phyloP scores from a whole-genome alignment of 805 yeast species.

The Grigorovia jiainica region DNA sequence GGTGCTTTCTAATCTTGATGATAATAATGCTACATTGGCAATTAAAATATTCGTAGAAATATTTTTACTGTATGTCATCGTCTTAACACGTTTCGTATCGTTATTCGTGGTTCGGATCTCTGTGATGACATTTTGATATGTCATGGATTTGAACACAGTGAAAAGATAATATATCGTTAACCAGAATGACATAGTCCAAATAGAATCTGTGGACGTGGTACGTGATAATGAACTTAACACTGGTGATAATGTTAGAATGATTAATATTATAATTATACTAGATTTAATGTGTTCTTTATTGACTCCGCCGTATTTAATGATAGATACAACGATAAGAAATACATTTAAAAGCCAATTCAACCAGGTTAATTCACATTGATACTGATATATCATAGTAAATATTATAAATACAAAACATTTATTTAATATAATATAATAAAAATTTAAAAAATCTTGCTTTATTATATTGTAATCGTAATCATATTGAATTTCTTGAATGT shows the following conservation, averaged over 20 bases:
- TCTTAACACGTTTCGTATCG: constrained; percentile 4
- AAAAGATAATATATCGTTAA: constrained; percentile 56
- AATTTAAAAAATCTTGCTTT: constrained; percentile 17
- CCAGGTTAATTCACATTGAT: constrained; percentile 17
- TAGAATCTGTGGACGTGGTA: constrained; percentile 86
- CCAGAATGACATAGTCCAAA: constrained; percentile 87
- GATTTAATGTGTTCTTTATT: constrained; percentile 40
- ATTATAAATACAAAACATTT: constrained; percentile 55
- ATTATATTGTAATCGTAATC: constrained; percentile 13
- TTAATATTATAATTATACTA: constrained; percentile 55
- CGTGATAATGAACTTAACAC: constrained; percentile 79
- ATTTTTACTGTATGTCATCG: constrained; percentile 33
- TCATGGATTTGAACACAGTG: constrained; percentile 10
- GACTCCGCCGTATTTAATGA: not conserved
- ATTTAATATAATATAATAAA: constrained; percentile 36
- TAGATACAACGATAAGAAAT: constrained; percentile 9
- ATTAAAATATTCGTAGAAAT: constrained; percentile 75
- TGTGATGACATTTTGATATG: constrained; percentile 2
- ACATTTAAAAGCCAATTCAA: too few relatives aligned
- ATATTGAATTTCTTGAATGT: constrained; percentile 7
- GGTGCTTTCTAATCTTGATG: constrained; percentile 74
- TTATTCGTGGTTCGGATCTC: not conserved
- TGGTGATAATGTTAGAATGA: constrained; percentile 75
- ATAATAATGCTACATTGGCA: constrained; percentile 79
- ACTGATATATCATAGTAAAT: constrained; percentile 33